These are phyloP conservation scores for Lentinula lateritia DNA, from an alignment of 768 basidiomycete species.

Conservation along the genomic window DNA sequence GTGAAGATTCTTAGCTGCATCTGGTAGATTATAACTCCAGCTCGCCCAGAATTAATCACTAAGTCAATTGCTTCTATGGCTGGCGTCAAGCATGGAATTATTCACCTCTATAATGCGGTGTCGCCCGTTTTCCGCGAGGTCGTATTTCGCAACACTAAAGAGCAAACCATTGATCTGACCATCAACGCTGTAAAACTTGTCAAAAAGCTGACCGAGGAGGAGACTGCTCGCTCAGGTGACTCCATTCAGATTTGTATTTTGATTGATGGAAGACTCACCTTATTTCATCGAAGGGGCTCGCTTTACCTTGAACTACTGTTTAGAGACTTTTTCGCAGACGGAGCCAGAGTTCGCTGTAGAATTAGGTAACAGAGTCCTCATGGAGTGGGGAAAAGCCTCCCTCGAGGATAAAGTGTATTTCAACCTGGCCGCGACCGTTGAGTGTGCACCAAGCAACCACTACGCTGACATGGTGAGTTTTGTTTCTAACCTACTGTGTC, in stretches of 20 bases:
- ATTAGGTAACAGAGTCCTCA: constrained; percentile 58
- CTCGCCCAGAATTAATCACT: constrained; percentile 72
- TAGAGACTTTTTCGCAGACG: constrained; percentile 82
- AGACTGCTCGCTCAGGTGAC: constrained; percentile 51
- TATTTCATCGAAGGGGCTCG: constrained; percentile 32
- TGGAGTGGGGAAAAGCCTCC: constrained; percentile 62
- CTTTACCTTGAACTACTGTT: constrained; percentile 81
- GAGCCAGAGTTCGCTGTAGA: constrained; percentile 77
- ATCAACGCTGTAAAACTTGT: constrained; percentile 64
- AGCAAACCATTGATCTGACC: constrained; percentile 71
- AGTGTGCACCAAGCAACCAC: constrained; percentile 79
- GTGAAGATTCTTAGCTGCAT: neutral
- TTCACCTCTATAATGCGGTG: constrained; percentile 86
- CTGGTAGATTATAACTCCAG: constrained; percentile 68
- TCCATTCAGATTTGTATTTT: neutral
- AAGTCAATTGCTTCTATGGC: constrained; percentile 71
- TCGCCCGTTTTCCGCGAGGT: constrained; percentile 71
- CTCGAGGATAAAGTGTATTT: constrained; percentile 71
- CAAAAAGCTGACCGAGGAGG: constrained; percentile 63
- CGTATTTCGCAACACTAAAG: constrained; percentile 72
- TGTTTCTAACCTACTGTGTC: neutral
- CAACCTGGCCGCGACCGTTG: constrained; percentile 81
- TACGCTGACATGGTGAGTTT: constrained; percentile 69
- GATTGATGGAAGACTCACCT: neutral
- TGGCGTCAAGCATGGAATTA: constrained; percentile 71